Evolutionary conservation across 2,329 filamentous ascomycete genomes (phyloP), one percentile per base, ranked within the genome.

Genomic region (Aschersonia sp.): DNA sequence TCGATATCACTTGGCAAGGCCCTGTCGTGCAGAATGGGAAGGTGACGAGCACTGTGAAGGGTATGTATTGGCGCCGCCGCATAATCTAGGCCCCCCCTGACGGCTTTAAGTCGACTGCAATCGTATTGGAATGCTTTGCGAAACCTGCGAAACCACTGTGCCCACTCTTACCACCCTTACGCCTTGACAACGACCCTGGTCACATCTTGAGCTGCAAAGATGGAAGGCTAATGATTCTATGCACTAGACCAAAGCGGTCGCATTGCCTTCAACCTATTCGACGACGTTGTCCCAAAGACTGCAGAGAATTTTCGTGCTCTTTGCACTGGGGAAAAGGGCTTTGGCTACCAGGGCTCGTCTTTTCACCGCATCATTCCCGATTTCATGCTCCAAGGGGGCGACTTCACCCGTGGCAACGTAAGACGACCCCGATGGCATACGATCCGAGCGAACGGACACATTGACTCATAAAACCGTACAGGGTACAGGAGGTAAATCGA

Each of bases 321-420:
- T 62, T 88, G 84, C 83, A 87, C 81, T 54, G 76, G 75, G 57
- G 77, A 85, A 74, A 79, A 87, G 71, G 86, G 85, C 63, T 82
- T 85, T 68, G 86, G 87, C 59, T 95, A 94, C 77, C 68, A 78
- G 67, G 80, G 79, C 63, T 92, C 86, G 58, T 75, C 77, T 57
- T 94, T 94, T 83, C 87, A 95, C 79, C 87, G 88, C 60, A 83
- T 95, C 69, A 94, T 94, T 69, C 85, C 85, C 58, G 68, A 87
- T 50, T 94, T 94, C 78, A 94, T 94, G 88, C 83, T 94, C 60
- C 88, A 94, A 78, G 88, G 87, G 67, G 87, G 87, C 78, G 87
- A 94, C 78, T 94, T 94, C 75, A 94, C 87, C 70, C 85, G 85
- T 64, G 80, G 81, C 64, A 92, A 94, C 70, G 88, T 94, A 75